These are phyloP conservation scores for Daldinia sp. DNA, from an alignment of 2,329 filamentous ascomycete genomes.

Conservation along the genomic window DNA sequence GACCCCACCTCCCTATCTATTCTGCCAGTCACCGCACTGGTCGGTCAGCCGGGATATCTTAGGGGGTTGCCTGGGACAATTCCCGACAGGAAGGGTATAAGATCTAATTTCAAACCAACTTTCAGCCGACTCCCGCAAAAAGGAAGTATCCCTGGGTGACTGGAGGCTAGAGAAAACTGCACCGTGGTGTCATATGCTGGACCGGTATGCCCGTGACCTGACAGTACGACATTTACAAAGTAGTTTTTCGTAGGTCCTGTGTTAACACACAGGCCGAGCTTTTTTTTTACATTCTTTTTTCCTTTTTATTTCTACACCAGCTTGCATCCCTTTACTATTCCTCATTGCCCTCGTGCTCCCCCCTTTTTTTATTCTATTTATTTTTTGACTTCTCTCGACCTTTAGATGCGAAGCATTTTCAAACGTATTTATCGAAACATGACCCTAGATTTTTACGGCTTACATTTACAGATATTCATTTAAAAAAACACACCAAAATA, in stretches of 20 bases:
- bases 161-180: slow-evolving; percentile 11
- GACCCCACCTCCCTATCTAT: neutral
- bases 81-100: neutral
- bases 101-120: neutral
- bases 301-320: neutral
- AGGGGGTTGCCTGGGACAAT: neutral
- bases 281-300: neutral
- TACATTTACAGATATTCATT: too few species aligned
- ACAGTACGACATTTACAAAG: slow-evolving; percentile 5
- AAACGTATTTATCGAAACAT: neutral
- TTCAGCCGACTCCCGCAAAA: slow-evolving; percentile 12
- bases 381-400: neutral
- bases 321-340: neutral
- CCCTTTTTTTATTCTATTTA: neutral
- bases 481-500: too few species aligned
- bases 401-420: neutral
- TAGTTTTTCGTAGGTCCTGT: slow-evolving; percentile 9
- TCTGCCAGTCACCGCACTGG: neutral
- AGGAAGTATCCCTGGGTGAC: slow-evolving; percentile 13
- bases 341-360: too few species aligned
- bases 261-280: neutral
- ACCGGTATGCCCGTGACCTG: slow-evolving; percentile 12
- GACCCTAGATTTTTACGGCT: neutral
- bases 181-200: slow-evolving; percentile 7
- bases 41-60: neutral